phyloP scores from a whole-genome alignment of 768 basidiomycete species.

The Sporobolomyces pararoseus region DNA sequence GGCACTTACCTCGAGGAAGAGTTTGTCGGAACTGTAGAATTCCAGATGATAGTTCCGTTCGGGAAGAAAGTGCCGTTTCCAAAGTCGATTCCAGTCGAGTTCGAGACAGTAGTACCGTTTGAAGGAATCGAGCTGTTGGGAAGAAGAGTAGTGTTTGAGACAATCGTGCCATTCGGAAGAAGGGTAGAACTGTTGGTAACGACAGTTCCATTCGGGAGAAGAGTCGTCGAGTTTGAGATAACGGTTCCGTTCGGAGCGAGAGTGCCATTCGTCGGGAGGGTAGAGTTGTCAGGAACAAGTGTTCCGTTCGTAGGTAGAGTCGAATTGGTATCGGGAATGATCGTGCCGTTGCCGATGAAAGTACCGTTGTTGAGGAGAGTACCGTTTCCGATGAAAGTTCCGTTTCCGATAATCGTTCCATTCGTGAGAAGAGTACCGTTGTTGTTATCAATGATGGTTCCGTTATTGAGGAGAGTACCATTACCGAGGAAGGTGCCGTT shows the following conservation, averaged over 20 bases:
- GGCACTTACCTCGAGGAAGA: neutral
- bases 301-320: slow-evolving; percentile 8
- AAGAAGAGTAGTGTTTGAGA: no score
- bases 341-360: slow-evolving; percentile 10
- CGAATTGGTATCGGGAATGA: slow-evolving; percentile 5
- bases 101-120: slow-evolving; percentile 1
- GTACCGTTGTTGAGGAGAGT: slow-evolving; percentile 8
- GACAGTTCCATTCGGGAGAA: slow-evolving; percentile 3
- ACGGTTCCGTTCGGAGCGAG: neutral
- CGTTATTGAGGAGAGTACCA: slow-evolving; percentile 4
- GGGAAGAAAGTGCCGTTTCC: slow-evolving; percentile 3
- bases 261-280: slow-evolving; percentile 6
- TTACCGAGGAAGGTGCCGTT: slow-evolving; percentile 8
- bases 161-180: no score
- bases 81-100: no score
- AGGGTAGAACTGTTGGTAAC: neutral
- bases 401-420: neutral
- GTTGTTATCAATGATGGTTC: neutral
- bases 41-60: slow-evolving; percentile 17
- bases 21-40: neutral
- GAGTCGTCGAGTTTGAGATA: neutral
- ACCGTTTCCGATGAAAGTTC: slow-evolving; percentile 8
- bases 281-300: neutral
- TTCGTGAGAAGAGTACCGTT: neutral
- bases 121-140: neutral